Evolutionary conservation across 1,139 yeast species (phyloP).

Genomic region (Wickerhamomyces sp.): DNA sequence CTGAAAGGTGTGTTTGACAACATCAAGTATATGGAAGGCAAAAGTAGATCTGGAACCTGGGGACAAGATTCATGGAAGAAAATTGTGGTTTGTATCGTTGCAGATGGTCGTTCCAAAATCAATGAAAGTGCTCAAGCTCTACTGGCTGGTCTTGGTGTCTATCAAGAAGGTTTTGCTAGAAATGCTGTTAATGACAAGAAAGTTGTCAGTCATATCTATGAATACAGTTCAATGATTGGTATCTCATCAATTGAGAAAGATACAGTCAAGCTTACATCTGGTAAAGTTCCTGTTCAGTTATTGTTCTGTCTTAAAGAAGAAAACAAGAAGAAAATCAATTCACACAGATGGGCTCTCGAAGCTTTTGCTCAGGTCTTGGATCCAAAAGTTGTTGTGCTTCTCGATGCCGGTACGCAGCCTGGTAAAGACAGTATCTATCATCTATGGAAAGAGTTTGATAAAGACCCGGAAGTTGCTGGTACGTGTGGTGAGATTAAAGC

Average conservation of each 20-base stretch:
- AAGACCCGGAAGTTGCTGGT: constrained; percentile 84
- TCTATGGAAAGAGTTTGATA: constrained; percentile 85
- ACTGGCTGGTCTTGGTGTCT: constrained; percentile 87
- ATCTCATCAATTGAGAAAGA: constrained; percentile 64
- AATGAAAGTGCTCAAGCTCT: constrained; percentile 78
- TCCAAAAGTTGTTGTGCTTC: constrained; percentile 77
- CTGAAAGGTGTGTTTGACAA: constrained; percentile 91
- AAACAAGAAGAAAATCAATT: constrained; percentile 87
- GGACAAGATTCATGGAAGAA: constrained; percentile 93
- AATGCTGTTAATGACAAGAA: constrained; percentile 83
- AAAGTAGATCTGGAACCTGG: constrained; percentile 64
- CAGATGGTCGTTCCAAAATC: constrained; percentile 93
- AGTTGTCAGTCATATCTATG: constrained; percentile 88
- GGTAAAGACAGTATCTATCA: constrained; percentile 77
- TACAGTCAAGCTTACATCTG: constrained; percentile 59
- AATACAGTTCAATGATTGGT: constrained; percentile 66
- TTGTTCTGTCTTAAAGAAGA: constrained; percentile 82
- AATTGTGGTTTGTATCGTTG: constrained; percentile 80
- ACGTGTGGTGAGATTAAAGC: constrained; percentile 94
- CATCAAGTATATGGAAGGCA: constrained; percentile 73
- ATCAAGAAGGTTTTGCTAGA: constrained; percentile 92
- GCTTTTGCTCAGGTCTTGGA: constrained; percentile 84
- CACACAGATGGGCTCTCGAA: constrained; percentile 95
- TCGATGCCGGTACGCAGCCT: constrained; percentile 96
- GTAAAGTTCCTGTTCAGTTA: constrained; percentile 80